Evolutionary conservation across 2,329 filamentous ascomycete genomes (phyloP), one percentile per base, ranked within the genome.

Genomic region (Metarhizium guizhouense): DNA sequence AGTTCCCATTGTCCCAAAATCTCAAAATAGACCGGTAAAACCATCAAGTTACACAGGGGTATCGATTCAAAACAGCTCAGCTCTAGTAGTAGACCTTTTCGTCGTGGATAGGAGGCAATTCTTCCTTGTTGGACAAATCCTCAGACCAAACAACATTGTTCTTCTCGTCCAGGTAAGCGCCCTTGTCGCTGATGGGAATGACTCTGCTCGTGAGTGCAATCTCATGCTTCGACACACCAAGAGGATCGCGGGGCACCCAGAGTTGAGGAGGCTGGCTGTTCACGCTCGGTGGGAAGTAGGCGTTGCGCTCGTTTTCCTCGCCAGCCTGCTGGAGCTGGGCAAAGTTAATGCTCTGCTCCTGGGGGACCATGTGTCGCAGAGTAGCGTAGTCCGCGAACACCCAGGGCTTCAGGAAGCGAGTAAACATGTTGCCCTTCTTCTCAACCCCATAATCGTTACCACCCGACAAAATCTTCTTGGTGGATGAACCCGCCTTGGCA

Each of bases 231-330:
- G 82, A 87, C 42, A 93, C 80, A 29, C 87, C 86, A 30, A 81
- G 78, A 1, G 78, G 74, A 65, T 94, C 89, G 54, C 80, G 78
- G 1, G 89, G 88, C 32, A 94, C 84, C 89, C 89, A 94, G 34
- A 94, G 75, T 7, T 84, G 73, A 3, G 86, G 86, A 0, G 81
- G 72, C 45, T 78, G 72, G 52, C 78, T 74, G 47, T 73, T 81
- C 66, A 90, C 82, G 8, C 86, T 80, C 0, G 89, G 87, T 60
- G 90, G 84, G 70, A 78, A 83, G 71, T 90, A 94, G 0, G 88
- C 88, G 54, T 87, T 78, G 7, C 76, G 72, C 67, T 86, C 85
- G n/a, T 47, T 14, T 0, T 82, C 71, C 56, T 86, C 79, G 0
- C 79, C 74, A 1, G 81, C 68, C 67, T 94, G 92, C 34, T 79